Conservation (phyloP, 2,329 filamentous ascomycete genomes). For the Fonsecaea monophora region DNA sequence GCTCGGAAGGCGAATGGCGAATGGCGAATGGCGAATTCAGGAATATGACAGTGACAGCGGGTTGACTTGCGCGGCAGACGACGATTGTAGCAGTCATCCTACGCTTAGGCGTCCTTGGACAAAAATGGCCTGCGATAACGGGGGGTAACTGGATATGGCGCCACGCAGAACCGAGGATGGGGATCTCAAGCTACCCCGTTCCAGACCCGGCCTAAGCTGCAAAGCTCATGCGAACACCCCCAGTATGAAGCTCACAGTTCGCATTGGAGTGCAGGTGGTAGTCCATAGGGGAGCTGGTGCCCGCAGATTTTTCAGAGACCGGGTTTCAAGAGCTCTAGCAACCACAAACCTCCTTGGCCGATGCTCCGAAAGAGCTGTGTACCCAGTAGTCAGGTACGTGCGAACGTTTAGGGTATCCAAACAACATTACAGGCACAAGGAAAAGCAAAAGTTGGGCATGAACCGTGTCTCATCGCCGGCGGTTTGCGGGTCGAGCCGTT, state of each 20-base stretch:
- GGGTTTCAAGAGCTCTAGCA: conserved; percentile 7
- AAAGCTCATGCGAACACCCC: conserved; percentile 10
- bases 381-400: conserved; percentile 14
- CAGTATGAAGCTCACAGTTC: conserved; percentile 5
- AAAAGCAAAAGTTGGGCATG: background rate
- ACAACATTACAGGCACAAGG: background rate
- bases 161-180: conserved; percentile 19
- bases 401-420: background rate
- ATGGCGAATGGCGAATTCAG: background rate
- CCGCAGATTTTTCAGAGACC: background rate
- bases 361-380: background rate
- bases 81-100: conserved; percentile 6
- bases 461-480: background rate
- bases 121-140: conserved; percentile 5
- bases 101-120: background rate
- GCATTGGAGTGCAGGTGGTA: conserved; percentile 12
- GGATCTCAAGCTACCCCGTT: conserved; percentile 5
- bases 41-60: conserved; percentile 1
- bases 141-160: background rate
- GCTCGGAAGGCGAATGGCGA: too few relatives aligned
- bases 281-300: background rate
- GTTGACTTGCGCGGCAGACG: background rate
- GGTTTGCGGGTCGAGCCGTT: conserved; percentile 22
- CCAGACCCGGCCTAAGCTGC: background rate
- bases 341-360: background rate